A percentile compares a stretch with the other conserved stretches of the same genome.
Evolutionary conservation across 345 rosid species (phyloP).

Genomic region (Crucihimalaya himalaica): DNA sequence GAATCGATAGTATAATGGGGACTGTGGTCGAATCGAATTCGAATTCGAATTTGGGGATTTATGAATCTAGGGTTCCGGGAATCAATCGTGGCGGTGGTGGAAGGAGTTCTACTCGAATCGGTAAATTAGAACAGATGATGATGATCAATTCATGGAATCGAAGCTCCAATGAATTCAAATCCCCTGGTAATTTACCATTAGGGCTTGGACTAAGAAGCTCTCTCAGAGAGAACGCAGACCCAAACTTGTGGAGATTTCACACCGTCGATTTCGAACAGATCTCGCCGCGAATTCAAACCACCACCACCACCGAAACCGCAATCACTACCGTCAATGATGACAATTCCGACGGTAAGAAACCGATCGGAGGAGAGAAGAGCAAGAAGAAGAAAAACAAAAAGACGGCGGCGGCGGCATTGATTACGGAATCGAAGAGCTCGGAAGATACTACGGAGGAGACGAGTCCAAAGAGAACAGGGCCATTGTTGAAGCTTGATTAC

Average conservation of each 20-base stretch:
- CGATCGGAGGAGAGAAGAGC: slow-evolving; percentile 33
- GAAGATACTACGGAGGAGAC: slow-evolving; percentile 36
- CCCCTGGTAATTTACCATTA: slow-evolving; percentile 39
- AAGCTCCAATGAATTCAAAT: slow-evolving; percentile 40
- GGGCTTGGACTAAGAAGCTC: slow-evolving; percentile 52
- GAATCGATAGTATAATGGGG: slow-evolving; percentile 85
- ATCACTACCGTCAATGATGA: background rate
- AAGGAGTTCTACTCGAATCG: background rate
- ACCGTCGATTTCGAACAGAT: slow-evolving; percentile 70
- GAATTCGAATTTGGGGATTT: slow-evolving; percentile 22
- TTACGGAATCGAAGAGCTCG: slow-evolving; percentile 23
- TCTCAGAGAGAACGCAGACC: slow-evolving; percentile 47
- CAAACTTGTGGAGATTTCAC: slow-evolving; percentile 51
- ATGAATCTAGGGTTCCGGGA: slow-evolving; percentile 7
- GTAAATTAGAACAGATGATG: slow-evolving; percentile 36
- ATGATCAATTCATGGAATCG: slow-evolving; percentile 42
- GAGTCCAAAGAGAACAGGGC: slow-evolving; percentile 27
- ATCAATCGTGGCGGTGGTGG: slow-evolving; percentile 8
- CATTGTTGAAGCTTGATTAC: slow-evolving; percentile 69
- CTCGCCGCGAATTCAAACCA: slow-evolving; percentile 54
- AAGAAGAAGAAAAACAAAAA: slow-evolving; percentile 52
- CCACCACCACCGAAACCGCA: background rate
- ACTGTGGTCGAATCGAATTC: slow-evolving; percentile 30
- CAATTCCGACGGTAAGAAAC: background rate
- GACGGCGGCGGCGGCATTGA: slow-evolving; percentile 28